Conservation (phyloP, 495 filamentous ascomycete species). For the Neurospora sp. region DNA sequence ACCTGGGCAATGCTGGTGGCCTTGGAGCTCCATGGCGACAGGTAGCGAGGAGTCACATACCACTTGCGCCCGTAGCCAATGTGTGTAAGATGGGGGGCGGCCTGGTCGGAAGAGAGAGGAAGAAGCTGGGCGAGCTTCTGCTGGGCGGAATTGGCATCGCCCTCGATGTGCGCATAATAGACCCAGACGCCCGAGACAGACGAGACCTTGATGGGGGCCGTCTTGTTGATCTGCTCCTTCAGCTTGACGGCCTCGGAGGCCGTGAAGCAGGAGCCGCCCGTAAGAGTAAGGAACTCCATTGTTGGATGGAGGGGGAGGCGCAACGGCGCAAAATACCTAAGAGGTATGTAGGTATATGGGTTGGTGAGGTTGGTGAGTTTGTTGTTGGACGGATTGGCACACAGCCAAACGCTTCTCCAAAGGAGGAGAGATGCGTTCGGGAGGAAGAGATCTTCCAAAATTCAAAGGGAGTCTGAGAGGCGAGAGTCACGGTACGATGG, state of each 20-base stretch:
- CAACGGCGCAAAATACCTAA: neutral
- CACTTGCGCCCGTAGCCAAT: conserved; percentile 28
- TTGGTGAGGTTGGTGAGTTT: neutral
- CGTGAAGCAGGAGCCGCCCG: conserved; percentile 44
- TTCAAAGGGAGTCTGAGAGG: neutral
- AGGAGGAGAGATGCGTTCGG: neutral
- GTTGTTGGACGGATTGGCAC: conserved; percentile 3
- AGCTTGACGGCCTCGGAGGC: conserved; percentile 40
- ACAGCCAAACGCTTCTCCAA: conserved; percentile 1
- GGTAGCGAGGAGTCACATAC: conserved; percentile 76
- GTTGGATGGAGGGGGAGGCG: conserved; percentile 1
- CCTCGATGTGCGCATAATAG: conserved; percentile 39
- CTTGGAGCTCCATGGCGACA: conserved; percentile 95
- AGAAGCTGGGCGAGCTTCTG: conserved; percentile 33
- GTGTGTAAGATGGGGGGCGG: conserved; percentile 13
- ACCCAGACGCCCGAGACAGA: conserved; percentile 39
- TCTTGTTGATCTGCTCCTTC: conserved; percentile 35
- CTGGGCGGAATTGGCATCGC: conserved; percentile 19
- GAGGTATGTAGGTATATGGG: neutral
- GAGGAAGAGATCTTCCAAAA: neutral
- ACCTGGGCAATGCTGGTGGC: conserved; percentile 89
- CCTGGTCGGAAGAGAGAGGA: conserved; percentile 16
- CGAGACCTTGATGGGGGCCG: conserved; percentile 28
- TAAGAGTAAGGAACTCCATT: conserved; percentile 24
- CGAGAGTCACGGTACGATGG: neutral